Conservation (phyloP, 1,284 basidiomycete genomes). For the Sanghuangporus weigelae region DNA sequence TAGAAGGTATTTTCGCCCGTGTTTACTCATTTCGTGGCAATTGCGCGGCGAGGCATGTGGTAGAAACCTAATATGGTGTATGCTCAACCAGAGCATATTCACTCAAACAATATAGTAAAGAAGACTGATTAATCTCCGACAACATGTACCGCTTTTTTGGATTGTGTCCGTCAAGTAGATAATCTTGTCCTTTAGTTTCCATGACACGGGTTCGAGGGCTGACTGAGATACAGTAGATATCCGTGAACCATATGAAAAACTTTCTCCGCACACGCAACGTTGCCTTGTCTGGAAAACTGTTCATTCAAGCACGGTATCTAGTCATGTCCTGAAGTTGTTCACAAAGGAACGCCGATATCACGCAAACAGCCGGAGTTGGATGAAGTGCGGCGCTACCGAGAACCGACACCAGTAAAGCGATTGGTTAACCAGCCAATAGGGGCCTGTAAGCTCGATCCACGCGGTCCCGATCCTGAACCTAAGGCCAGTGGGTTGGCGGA, state of each 20-base stretch:
- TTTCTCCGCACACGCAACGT: background rate
- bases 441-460: constrained; percentile 57
- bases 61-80: background rate
- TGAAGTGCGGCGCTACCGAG: constrained; percentile 33
- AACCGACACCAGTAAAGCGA: constrained; percentile 57
- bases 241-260: background rate
- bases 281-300: background rate
- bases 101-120: background rate
- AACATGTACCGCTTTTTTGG: background rate
- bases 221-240: background rate
- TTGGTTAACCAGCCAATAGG: constrained; percentile 79
- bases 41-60: background rate
- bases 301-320: background rate
- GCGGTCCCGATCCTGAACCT: constrained; percentile 48
- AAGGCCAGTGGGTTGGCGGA: constrained; percentile 74
- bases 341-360: background rate
- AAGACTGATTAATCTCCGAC: background rate
- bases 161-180: background rate
- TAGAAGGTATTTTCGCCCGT: background rate
- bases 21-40: background rate
- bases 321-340: too few relatives aligned
- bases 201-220: background rate
- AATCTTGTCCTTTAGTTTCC: background rate
- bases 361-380: background rate
- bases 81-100: background rate